A percentile compares a stretch with the other conserved stretches of the same genome.
These are phyloP conservation scores for Nepenthes gracilis DNA, from an alignment of 148 eudicot species.

Conservation along the genomic window DNA sequence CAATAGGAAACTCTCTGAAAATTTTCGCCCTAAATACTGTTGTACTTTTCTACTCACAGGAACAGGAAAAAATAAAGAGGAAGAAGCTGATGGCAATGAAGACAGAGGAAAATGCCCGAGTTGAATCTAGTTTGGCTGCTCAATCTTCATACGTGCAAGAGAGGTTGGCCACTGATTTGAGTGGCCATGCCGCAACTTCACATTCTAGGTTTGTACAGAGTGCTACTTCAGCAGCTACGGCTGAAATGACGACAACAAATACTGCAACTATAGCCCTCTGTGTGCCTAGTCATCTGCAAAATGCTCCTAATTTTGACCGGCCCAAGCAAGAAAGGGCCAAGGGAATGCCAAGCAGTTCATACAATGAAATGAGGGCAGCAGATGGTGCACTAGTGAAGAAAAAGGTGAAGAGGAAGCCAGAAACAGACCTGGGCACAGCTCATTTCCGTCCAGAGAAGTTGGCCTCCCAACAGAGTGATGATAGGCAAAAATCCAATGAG, in stretches of 20 bases:
- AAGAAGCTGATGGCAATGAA: conserved; percentile 40
- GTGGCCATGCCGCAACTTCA: conserved; percentile 16
- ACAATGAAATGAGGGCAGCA: conserved; percentile 9
- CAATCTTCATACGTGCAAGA: conserved; percentile 29
- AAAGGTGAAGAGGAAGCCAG: conserved; percentile 65
- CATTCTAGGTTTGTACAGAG: conserved; percentile 15
- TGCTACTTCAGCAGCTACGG: neutral
- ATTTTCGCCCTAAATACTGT: neutral
- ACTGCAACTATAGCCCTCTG: conserved; percentile 16
- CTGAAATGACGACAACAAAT: conserved; percentile 8
- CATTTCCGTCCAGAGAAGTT: conserved; percentile 30
- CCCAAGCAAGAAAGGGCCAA: conserved; percentile 57
- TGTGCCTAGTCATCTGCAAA: conserved; percentile 18
- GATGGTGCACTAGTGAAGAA: conserved; percentile 38
- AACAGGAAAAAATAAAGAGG: conserved; percentile 54
- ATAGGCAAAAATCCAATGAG: conserved; percentile 35
- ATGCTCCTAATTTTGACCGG: conserved; percentile 19
- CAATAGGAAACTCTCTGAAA: neutral
- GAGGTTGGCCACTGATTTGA: conserved; percentile 24
- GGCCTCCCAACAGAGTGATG: conserved; percentile 27
- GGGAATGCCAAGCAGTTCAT: conserved; percentile 25
- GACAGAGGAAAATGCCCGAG: conserved; percentile 30
- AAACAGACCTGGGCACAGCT: conserved; percentile 22
- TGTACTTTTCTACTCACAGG: conserved; percentile 18
- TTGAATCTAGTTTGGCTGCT: conserved; percentile 28